Percentiles rank a stretch among this genome's conserved stretches.
phyloP scores from a whole-genome alignment of 2,329 filamentous ascomycete genomes.

The Xylaria hypoxylon region DNA sequence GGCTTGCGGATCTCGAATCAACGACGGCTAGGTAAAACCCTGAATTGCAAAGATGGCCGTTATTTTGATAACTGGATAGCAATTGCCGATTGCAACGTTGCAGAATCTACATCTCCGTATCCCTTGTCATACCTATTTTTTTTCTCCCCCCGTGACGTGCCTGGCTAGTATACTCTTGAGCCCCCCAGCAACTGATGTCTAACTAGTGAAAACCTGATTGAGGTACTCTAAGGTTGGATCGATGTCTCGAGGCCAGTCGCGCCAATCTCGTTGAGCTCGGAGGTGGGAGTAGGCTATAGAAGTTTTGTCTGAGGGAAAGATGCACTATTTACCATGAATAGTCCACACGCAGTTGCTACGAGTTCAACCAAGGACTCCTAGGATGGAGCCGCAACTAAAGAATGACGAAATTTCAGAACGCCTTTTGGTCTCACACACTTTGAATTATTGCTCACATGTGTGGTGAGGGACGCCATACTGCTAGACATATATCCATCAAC shows the following conservation, averaged over 20 bases:
- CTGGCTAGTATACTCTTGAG: not conserved
- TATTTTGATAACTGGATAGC: not conserved
- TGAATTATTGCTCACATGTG: too few relatives aligned
- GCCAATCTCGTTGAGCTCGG: not conserved
- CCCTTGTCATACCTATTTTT: not conserved
- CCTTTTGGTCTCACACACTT: not conserved
- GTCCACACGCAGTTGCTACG: not conserved
- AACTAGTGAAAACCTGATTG: not conserved
- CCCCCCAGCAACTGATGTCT: not conserved
- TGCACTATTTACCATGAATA: too few relatives aligned
- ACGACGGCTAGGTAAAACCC: not conserved
- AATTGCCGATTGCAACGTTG: conserved; percentile 20
- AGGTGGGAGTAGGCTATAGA: not conserved
- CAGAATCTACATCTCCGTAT: not conserved
- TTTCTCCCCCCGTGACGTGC: not conserved
- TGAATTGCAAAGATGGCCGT: too few relatives aligned
- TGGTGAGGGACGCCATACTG: too few relatives aligned
- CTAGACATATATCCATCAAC: too few relatives aligned
- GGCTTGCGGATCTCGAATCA: not conserved
- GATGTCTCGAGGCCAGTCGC: not conserved
- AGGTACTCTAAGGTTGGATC: not conserved
- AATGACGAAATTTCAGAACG: not conserved
- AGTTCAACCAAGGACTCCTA: too few relatives aligned
- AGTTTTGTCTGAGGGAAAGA: not conserved
- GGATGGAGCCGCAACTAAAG: too few relatives aligned